Evolutionary conservation across 345 rosid genomes (phyloP), one percentile per base, ranked within the genome.

Genomic region (Durio zibethinus): DNA sequence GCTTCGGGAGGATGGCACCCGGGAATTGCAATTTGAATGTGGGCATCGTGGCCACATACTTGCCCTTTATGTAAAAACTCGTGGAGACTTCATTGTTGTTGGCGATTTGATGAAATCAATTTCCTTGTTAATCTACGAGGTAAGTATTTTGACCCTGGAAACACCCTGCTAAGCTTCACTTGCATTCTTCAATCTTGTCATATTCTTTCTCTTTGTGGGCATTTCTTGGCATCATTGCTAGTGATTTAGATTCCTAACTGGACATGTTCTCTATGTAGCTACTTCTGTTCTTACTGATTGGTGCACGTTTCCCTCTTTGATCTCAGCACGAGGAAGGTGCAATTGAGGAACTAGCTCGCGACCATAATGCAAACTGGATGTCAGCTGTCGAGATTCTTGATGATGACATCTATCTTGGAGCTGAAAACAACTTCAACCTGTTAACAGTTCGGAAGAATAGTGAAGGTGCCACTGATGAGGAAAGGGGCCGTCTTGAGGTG

Each of bases 31-130:
- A 80, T 88, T 92, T 48, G 99, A 95, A 78, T 90, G 97, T 65
- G 97, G 93, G 73, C 93, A 92, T 84, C 96, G 89, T 43, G 98
- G 96, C 47, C 98, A 92, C 84, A 89, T 93, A 78, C 96, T 89
- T 74, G 97, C 99, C 45, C 92, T 89, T 43, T 91, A 87, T 68
- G 96, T 93, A 45, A 90, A 95, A 78, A 90, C 96, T 42, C 98
- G 93, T 64, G 99, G 97, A 71, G 95, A 93, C 85, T 93, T 95
- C 78, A 95, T 93, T 61, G 90, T 89, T 25, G 97, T 93, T 62
- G 97, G 99, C 73, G 99, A 95, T 81, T 83, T 93, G 85, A 90
- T 93, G 97, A 92, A 93, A 84, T 95, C 99, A 29, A 90, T 95
- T 79, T 88, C 98, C 74, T 76, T 95, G 83, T 83, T 95, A 75